Evolutionary conservation across 2,329 filamentous ascomycete genomes (phyloP), one percentile per base, ranked within the genome.

Genomic region (Talaromyces marneffei): DNA sequence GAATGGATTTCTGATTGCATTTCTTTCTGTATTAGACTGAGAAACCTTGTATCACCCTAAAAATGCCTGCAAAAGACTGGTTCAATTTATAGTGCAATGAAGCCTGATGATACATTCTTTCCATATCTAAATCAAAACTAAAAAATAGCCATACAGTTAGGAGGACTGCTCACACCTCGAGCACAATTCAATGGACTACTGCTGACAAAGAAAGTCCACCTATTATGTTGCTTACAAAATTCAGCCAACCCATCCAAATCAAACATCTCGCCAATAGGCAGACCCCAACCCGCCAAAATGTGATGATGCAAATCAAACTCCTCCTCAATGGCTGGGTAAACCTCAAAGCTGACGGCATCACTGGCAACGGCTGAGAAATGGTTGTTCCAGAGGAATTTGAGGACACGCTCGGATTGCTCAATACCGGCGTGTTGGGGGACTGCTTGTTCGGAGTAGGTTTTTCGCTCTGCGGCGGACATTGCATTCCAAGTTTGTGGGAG

Each of bases 321-420:
- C 16, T 65, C 63, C 16, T 71, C 64, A 12, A 72, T 42, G 16
- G 72, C 62, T 7, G 79, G 78, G 66, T 79, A 82, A 2, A 79
- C 79, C 67, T 86, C 85, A 65, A 84, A 83, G 7, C 78, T 80
- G n/a, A 85, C 80, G 40, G 81, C 80, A 62, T 87, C 85, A 1
- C 84, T 83, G 0, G 81, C 85, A 1, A 86, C 80, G 1, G 84
- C 85, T 0, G 83, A 75, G 68, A 87, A 86, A 50, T 80, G 77
- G 60, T 80, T 76, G 59, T 86, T 80, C 83, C 84, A 87, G 20
- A 87, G 72, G 78, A 85, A 87, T 14, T 79, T 75, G 7, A 85
- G 74, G 10, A 81, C 72, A 3, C 71, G 72, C 66, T 75, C 73
- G 18, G 71, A 75, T 64, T 75, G 74, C 65, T 75, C 74, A 18